A percentile compares a stretch with the other conserved stretches of the same genome.
phyloP scores from a whole-genome alignment of 805 yeast genomes.

The Candida nonsorbophila region DNA sequence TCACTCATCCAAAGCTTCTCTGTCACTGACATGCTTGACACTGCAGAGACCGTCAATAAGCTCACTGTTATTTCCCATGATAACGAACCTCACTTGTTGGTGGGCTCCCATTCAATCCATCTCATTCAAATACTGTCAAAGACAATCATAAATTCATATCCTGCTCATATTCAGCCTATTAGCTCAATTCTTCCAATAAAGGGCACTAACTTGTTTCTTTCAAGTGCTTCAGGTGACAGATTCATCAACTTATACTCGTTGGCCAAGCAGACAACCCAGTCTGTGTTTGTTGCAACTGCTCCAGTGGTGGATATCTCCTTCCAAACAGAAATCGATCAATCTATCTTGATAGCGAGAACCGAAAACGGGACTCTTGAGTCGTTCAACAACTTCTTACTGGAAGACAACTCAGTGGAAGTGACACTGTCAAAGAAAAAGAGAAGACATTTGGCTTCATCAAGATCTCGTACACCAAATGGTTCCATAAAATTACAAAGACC shows the following conservation, averaged over 20 bases:
- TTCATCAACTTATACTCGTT: slow-evolving; percentile 68
- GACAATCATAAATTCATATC: slow-evolving; percentile 47
- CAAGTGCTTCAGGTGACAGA: slow-evolving; percentile 76
- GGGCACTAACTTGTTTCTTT: slow-evolving; percentile 46
- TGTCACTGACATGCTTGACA: slow-evolving; percentile 28
- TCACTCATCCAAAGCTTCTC: slow-evolving; percentile 38
- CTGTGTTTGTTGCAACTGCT: slow-evolving; percentile 67
- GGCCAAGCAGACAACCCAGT: slow-evolving; percentile 35
- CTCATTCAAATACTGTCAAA: slow-evolving; percentile 39
- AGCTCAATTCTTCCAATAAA: slow-evolving; percentile 39
- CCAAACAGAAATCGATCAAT: slow-evolving; percentile 22
- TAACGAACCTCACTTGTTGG: slow-evolving; percentile 41
- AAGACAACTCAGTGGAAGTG: slow-evolving; percentile 13
- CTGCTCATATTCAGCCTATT: slow-evolving; percentile 75
- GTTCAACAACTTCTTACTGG: slow-evolving; percentile 52
- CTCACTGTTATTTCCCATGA: slow-evolving; percentile 22
- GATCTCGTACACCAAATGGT: slow-evolving; percentile 48
- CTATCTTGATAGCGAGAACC: slow-evolving; percentile 51
- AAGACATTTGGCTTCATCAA: slow-evolving; percentile 35
- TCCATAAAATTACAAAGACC: slow-evolving; percentile 47
- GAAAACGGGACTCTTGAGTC: slow-evolving; percentile 74
- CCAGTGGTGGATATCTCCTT: slow-evolving; percentile 46
- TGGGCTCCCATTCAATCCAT: slow-evolving; percentile 64
- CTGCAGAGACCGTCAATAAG: slow-evolving; percentile 27
- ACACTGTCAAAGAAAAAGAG: slow-evolving; percentile 30